phyloP scores from a whole-genome alignment of 2,329 filamentous ascomycete species.

The Fusarium continuum region DNA sequence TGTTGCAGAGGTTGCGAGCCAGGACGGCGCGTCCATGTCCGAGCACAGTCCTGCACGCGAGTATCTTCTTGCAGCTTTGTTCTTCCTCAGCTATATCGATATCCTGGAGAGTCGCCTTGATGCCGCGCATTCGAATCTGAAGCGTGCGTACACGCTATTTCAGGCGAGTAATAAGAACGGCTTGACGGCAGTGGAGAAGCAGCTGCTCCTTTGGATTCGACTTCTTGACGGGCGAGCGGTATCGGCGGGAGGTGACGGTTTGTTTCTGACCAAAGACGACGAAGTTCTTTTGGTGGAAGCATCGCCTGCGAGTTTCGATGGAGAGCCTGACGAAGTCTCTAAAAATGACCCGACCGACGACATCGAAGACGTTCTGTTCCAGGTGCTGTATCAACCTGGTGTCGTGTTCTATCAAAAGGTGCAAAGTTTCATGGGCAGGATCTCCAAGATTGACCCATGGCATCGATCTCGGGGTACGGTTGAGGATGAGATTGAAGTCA shows the following conservation, averaged over 20 bases:
- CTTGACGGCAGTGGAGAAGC: slow-evolving; percentile 54
- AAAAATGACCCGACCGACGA: slow-evolving; percentile 45
- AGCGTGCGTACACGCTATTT: slow-evolving; percentile 59
- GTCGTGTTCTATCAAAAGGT: slow-evolving; percentile 67
- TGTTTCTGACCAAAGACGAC: slow-evolving; percentile 60
- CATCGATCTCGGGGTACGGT: slow-evolving; percentile 65
- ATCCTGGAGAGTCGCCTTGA: slow-evolving; percentile 55
- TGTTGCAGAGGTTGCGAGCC: slow-evolving; percentile 45
- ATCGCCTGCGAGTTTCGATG: slow-evolving; percentile 52
- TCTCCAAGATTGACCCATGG: slow-evolving; percentile 65
- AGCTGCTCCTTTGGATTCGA: slow-evolving; percentile 63
- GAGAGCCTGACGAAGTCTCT: slow-evolving; percentile 40
- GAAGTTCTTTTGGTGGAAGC: slow-evolving; percentile 57
- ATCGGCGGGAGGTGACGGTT: slow-evolving; percentile 63
- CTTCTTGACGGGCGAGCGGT: slow-evolving; percentile 64
- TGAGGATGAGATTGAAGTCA: slow-evolving; percentile 66
- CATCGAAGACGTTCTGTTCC: slow-evolving; percentile 62
- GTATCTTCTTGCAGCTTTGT: slow-evolving; percentile 59
- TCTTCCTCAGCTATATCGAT: slow-evolving; percentile 64
- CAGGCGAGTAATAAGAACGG: slow-evolving; percentile 51
- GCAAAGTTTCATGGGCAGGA: slow-evolving; percentile 65
- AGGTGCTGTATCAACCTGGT: slow-evolving; percentile 64
- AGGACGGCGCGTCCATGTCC: slow-evolving; percentile 36
- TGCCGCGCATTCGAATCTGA: slow-evolving; percentile 59
- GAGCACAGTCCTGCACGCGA: slow-evolving; percentile 49